Percentiles rank a stretch among this genome's conserved stretches.
phyloP scores from a whole-genome alignment of 2,329 filamentous ascomycete species.

The Fusarium floridanum region DNA sequence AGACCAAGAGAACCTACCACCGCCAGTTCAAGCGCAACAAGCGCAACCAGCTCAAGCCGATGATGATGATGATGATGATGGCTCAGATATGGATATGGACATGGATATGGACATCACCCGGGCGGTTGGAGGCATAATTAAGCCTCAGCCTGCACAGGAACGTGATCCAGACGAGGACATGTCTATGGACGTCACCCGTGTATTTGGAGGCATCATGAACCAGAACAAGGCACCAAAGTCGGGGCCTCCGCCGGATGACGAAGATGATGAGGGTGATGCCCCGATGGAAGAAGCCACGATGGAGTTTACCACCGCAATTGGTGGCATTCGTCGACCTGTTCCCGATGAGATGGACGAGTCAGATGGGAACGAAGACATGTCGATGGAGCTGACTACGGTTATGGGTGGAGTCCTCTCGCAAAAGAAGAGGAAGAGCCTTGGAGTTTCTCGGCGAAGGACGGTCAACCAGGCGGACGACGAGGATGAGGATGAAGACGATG shows the following conservation, averaged over 20 bases:
- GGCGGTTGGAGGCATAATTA: conserved; percentile 67
- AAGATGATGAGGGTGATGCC: conserved; percentile 50
- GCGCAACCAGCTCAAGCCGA: conserved; percentile 15
- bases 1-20: conserved; percentile 58
- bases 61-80: conserved; percentile 37
- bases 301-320: conserved; percentile 86
- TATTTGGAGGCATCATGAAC: conserved; percentile 81
- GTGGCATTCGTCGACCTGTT: conserved; percentile 69
- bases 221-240: conserved; percentile 44
- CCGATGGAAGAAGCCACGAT: conserved; percentile 68
- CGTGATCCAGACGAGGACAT: conserved; percentile 72
- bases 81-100: conserved; percentile 57
- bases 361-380: conserved; percentile 75
- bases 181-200: conserved; percentile 94
- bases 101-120: conserved; percentile 70
- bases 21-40: conserved; percentile 24
- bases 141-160: conserved; percentile 58
- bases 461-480: conserved; percentile 50
- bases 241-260: conserved; percentile 33
- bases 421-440: conserved; percentile 44
- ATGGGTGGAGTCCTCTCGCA: conserved; percentile 67
- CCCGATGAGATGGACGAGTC: conserved; percentile 52
- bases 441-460: conserved; percentile 39
- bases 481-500: conserved; percentile 50
- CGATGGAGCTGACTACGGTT: conserved; percentile 81